phyloP scores from a whole-genome alignment of 1,139 yeast genomes.

The Blastobotrys serpentis region DNA sequence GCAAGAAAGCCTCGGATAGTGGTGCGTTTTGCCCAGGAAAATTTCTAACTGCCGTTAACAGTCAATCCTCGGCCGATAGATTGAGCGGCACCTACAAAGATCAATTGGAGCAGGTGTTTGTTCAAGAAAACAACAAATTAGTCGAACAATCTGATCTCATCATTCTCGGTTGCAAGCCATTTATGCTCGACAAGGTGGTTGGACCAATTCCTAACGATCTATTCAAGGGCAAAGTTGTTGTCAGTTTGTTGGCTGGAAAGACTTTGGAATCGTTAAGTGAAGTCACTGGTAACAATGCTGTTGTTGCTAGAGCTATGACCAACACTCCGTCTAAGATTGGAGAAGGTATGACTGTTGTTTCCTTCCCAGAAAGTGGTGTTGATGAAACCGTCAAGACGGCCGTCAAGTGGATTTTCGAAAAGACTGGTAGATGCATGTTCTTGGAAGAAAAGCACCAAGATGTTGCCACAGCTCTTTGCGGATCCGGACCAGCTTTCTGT shows the following conservation, averaged over 20 bases:
- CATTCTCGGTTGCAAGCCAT: conserved; percentile 86
- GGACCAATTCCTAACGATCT: conserved; percentile 42
- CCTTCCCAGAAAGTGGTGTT: conserved; percentile 33
- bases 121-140: conserved; percentile 56
- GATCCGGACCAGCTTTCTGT: conserved; percentile 96
- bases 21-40: conserved; percentile 60
- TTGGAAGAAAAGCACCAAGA: conserved; percentile 81
- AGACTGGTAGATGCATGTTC: conserved; percentile 46
- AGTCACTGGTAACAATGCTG: conserved; percentile 45
- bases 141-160: conserved; percentile 65
- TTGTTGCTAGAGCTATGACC: conserved; percentile 91
- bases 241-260: conserved; percentile 91
- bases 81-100: conserved; percentile 48
- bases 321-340: conserved; percentile 93
- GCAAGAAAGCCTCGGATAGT: conserved; percentile 34
- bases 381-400: conserved; percentile 56
- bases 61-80: conserved; percentile 50
- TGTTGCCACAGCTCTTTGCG: conserved; percentile 92
- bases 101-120: conserved; percentile 52
- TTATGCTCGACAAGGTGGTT: conserved; percentile 61
- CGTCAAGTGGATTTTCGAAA: conserved; percentile 60
- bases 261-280: conserved; percentile 65
- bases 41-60: conserved; percentile 74
- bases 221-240: conserved; percentile 58
- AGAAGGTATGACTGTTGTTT: conserved; percentile 87